A percentile compares a stretch with the other conserved stretches of the same genome.
phyloP scores from a whole-genome alignment of 495 filamentous ascomycete species.

The Hypomontagnella submonticulosa region DNA sequence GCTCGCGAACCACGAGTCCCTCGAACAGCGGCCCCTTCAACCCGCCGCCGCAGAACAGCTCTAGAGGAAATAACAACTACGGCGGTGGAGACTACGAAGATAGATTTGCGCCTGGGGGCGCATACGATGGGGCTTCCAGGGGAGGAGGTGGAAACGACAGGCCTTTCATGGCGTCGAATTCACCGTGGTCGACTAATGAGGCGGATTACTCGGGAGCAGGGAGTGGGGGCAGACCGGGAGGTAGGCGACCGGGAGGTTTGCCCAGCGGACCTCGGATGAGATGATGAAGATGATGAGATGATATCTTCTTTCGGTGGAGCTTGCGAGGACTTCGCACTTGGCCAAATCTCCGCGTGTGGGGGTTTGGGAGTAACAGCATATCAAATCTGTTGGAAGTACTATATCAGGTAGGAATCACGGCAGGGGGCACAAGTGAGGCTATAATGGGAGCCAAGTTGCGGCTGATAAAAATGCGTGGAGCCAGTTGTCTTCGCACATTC shows the following conservation, averaged over 20 bases:
- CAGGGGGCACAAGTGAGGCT: conserved; percentile 20
- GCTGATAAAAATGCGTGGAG: conserved; percentile 1
- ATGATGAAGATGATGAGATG: conserved; percentile 37
- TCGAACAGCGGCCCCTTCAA: conserved; percentile 50
- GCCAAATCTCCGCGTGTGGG: neutral
- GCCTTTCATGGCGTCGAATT: conserved; percentile 60
- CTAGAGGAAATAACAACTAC: conserved; percentile 39
- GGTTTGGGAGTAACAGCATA: conserved; percentile 6
- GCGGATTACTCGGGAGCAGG: conserved; percentile 52
- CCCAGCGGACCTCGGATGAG: conserved; percentile 57
- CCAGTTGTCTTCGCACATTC: conserved; percentile 10
- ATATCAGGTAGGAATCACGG: conserved; percentile 10
- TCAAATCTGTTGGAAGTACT: conserved; percentile 4
- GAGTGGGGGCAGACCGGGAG: conserved; percentile 49
- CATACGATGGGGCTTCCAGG: conserved; percentile 46
- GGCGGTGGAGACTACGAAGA: conserved; percentile 57
- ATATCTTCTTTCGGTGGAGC: conserved; percentile 1
- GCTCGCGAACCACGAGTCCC: conserved; percentile 57
- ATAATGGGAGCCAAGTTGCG: conserved; percentile 19
- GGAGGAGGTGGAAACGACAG: conserved; percentile 49
- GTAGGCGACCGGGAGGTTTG: conserved; percentile 52
- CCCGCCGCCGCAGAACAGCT: conserved; percentile 50
- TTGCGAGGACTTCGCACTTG: conserved; percentile 1
- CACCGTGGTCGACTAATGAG: conserved; percentile 59
- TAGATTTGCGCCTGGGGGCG: conserved; percentile 54